Evolutionary conservation across 176 grass and related monocot species (phyloP).

Genomic region (Oryza longistaminata): DNA sequence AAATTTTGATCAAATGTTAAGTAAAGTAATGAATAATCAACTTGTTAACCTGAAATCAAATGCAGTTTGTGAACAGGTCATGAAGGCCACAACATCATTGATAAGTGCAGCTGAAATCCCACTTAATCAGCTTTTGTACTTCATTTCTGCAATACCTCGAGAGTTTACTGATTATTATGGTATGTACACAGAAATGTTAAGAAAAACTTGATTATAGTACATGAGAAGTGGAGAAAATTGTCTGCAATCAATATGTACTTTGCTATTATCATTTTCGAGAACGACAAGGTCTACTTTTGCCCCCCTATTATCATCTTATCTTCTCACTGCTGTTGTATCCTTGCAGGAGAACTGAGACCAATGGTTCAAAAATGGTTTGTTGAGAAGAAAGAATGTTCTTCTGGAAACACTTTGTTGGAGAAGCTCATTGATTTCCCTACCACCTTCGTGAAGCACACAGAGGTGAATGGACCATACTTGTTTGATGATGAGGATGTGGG

Average conservation of each 20-base stretch:
- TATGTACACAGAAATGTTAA: conserved; percentile 18
- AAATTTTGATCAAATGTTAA: conserved; percentile 18
- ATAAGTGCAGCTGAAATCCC: conserved; percentile 67
- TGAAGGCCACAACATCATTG: conserved; percentile 69
- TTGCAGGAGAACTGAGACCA: conserved; percentile 66
- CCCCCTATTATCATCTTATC: conserved; percentile 3
- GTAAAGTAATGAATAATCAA: conserved; percentile 38
- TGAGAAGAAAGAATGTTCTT: conserved; percentile 48
- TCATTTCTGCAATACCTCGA: conserved; percentile 87
- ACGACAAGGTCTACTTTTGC: neutral
- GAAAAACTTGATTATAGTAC: conserved; percentile 51
- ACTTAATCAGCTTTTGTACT: conserved; percentile 74
- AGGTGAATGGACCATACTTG: conserved; percentile 41
- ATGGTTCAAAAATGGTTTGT: conserved; percentile 73
- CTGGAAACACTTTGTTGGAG: conserved; percentile 52
- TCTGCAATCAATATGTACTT: conserved; percentile 19
- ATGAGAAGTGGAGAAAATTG: neutral
- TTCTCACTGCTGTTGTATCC: conserved; percentile 19
- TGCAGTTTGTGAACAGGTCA: conserved; percentile 87
- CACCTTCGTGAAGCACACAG: conserved; percentile 55
- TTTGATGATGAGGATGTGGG: conserved; percentile 90
- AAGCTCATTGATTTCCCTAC: conserved; percentile 74
- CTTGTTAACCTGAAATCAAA: conserved; percentile 35
- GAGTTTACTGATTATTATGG: conserved; percentile 86
- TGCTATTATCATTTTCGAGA: conserved; percentile 5